Base-by-base conservation (phyloP, 2,329 filamentous ascomycete genomes). In the Epichloe coenophiala region DNA sequence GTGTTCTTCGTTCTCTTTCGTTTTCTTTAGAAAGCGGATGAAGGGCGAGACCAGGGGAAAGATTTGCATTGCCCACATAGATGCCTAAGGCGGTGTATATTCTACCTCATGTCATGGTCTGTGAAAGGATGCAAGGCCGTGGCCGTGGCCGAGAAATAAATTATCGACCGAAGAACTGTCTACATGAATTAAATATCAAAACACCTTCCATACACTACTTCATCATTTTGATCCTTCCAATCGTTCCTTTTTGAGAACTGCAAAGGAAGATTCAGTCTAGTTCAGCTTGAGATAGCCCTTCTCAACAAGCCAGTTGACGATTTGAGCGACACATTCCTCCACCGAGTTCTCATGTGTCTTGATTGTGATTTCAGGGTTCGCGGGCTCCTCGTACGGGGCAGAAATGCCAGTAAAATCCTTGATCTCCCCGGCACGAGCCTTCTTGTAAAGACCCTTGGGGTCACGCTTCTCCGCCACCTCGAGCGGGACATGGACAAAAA, bases 381-480 rank as follows among this genome's bases (percentile, higher is more conserved):
- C 73, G 5, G 93, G 93, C 54, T 81, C 87, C 78, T 98, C 93
- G 66, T 98, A 98, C 2, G 93, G 93, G 33, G 91, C 89, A 58
- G 84, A 90, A 62, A 97, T 88, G 51, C 93, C 93, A 1, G 93
- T 98, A 66, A 98, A 98, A 59, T 97, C 88, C 70, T 94, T 93
- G 70, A 97, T 97, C 68, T 94, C 82, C 43, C 93, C 93, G 48
- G 86, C 84, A 43, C 91, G 76, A 12, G 93, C 93, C 80, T 95
- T 95, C 78, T 95, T 95, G 73, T 98, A 98, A 54, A 97, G 72
- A 5, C 91, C 93, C 80, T 98, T 98, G 46, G 93, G 93, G 65
- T 98, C 93, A 56, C 93, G 82, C 78, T 91, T 76, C 79, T 97
- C 91, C 38, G 93, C 91, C 43, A 93, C 88, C 68, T 88, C 87